These are phyloP conservation scores for Sesbania bispinosa DNA, from an alignment of 306 rosid genomes.

Conservation along the genomic window DNA sequence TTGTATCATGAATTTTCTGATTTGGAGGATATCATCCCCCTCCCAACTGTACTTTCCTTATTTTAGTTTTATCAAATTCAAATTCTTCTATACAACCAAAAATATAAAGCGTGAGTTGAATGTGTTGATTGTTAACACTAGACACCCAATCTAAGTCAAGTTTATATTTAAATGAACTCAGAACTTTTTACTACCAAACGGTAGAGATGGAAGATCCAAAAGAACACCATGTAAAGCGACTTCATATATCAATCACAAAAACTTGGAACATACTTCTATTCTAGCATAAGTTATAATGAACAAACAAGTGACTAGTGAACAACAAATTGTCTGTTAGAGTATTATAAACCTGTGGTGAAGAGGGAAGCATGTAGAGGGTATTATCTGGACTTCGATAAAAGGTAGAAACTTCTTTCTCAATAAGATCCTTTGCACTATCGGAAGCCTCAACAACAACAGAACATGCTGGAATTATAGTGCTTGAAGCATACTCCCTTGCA, in stretches of 20 bases:
- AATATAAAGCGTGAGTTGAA: not conserved
- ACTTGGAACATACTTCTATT: not conserved
- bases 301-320: not conserved
- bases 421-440: constrained; percentile 73
- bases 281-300: not conserved
- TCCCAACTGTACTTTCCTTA: no score
- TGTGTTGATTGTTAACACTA: not conserved
- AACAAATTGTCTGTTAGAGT: constrained; percentile 14
- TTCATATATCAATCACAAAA: constrained; percentile 16
- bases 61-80: no score
- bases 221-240: not conserved
- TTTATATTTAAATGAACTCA: constrained; percentile 10
- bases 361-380: constrained; percentile 94
- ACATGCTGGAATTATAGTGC: constrained; percentile 96
- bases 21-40: not conserved
- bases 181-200: constrained; percentile 5
- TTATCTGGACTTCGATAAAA: constrained; percentile 95
- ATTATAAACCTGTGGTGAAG: constrained; percentile 83
- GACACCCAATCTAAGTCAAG: not conserved
- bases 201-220: constrained; percentile 13
- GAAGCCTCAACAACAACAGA: constrained; percentile 61
- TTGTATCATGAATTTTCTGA: not conserved
- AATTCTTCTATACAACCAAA: not conserved
- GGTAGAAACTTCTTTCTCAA: constrained; percentile 90
- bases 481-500: constrained; percentile 87